Evolutionary conservation across 106 monocot species (phyloP), one percentile per base, ranked within the genome.

Genomic region (Hemerocallis citrina): DNA sequence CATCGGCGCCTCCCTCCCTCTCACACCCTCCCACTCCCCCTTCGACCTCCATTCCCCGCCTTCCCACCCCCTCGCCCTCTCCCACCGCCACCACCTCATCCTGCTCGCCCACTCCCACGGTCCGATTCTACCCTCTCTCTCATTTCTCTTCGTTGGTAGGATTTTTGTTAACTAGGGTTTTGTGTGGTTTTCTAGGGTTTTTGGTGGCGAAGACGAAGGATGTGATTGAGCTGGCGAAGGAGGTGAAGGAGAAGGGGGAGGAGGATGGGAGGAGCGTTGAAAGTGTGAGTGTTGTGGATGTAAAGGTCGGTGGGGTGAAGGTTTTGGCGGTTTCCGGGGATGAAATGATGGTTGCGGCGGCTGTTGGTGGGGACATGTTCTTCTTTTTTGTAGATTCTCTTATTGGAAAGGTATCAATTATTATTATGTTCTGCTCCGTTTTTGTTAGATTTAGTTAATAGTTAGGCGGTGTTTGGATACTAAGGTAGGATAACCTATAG

Each of bases 71-170:
- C 66, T 96, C 28, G 77, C 79, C 22, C 57, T 96, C 57, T 83
- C 84, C 28, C 68, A 84, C 23, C 68, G 76, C 51, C 73, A 65
- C 21, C 66, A 74, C 7, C 23, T 71, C 36, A 63, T 96, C 34
- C 91, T 96, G 52, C 38, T 91, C 10, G 86, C 87, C 1, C 84
- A 81, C 48, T 57, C 87, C 23, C 48, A 78, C 68, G 94, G 94
- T 95, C 25, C 34, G 9, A 6, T 5, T 5, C 22, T 39, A 1
- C 22, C 7, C 31, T 3, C 16, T 36, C 41, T 36, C 63, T 21
- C 45, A 35, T 6, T 16, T 45, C 43, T 0, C 7, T 6, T 4
- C 39, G 5, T 17, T 42, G 1, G 12, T 47, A 43, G 23, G 5
- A 25, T 57, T 34, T 65, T 27, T 39, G 5, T 62, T 7, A 46